These are phyloP conservation scores for Sergeia podlipaevii DNA, from an alignment of 208 protist genomes.

Conservation along the genomic window DNA sequence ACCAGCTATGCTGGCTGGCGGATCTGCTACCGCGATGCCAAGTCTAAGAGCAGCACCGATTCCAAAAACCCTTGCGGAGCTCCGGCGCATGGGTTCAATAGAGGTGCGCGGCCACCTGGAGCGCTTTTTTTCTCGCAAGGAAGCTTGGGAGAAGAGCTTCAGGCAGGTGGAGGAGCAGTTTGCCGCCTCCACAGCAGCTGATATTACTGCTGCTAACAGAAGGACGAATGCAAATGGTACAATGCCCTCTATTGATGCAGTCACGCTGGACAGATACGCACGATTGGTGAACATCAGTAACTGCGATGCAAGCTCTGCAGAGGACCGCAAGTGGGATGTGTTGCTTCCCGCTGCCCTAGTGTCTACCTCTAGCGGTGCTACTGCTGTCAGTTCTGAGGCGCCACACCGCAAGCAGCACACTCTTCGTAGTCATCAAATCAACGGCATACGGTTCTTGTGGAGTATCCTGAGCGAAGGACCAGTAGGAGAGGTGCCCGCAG, in stretches of 20 bases:
- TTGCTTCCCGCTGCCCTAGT: conserved; percentile 60
- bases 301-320: conserved; percentile 22
- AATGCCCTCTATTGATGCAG: not conserved
- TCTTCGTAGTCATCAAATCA: conserved; percentile 69
- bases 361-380: conserved; percentile 7
- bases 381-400: not conserved
- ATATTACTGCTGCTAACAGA: not conserved
- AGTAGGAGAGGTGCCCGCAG: conserved; percentile 63
- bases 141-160: conserved; percentile 26
- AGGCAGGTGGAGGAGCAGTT: conserved; percentile 3
- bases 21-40: conserved; percentile 21
- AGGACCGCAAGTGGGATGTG: conserved; percentile 31
- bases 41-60: not conserved
- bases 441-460: conserved; percentile 87
- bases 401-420: not conserved
- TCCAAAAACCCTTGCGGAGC: conserved; percentile 15
- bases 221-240: not conserved
- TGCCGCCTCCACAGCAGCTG: not conserved
- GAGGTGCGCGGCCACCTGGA: conserved; percentile 65
- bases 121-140: conserved; percentile 53
- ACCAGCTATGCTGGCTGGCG: conserved; percentile 11
- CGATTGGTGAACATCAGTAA: conserved; percentile 46
- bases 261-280: conserved; percentile 29
- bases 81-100: conserved; percentile 55
- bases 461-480: conserved; percentile 66